Evolutionary conservation across 2,329 filamentous ascomycete genomes (phyloP), one percentile per base, ranked within the genome.

Genomic region (Bipolaris victoriae): DNA sequence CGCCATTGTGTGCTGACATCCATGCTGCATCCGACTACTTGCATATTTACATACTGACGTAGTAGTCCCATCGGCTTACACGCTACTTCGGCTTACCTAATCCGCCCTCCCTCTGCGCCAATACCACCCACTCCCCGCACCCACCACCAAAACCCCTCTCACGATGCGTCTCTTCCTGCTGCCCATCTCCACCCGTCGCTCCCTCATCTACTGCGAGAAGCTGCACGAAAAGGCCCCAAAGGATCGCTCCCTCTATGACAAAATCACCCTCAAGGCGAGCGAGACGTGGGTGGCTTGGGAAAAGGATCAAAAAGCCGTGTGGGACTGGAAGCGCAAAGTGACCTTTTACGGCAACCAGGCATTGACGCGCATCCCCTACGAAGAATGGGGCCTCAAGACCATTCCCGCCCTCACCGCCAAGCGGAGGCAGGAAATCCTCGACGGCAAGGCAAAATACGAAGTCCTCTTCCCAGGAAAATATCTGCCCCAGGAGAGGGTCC

Each of bases 371-470:
- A 96, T 99, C 69, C 91, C 95, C 2, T 97, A 91, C 75, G 91
- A 98, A 78, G 95, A 99, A 88, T 99, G 95, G 95, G 92, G 91
- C 0, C 83, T 99, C 65, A 98, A 98, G 80, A 96, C 92, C 35
- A 88, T 99, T 50, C 95, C 95, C 43, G 89, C 93, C 20, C 82
- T 96, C 66, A 91, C 88, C 40, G 80, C 86, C 55, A 84, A 86
- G 64, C 83, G 87, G 56, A 83, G 85, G 65, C 81, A 84, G 47
- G 87, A 90, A 50, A 86, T 90, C 66, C 70, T 87, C 20, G 76
- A 86, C 50, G 86, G 84, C 36, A 82, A 84, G 62, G 84, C 87
- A 49, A 87, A 85, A 67, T 86, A 91, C 60, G 86, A 92, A 65
- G 84, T 97, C 29, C 80, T 91, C 50, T 98, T 90, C 72, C 95